Evolutionary conservation across 192 early-diverging fungal species (phyloP), one percentile per base, ranked within the genome.

Genomic region (Pilobolus umbonatus): DNA sequence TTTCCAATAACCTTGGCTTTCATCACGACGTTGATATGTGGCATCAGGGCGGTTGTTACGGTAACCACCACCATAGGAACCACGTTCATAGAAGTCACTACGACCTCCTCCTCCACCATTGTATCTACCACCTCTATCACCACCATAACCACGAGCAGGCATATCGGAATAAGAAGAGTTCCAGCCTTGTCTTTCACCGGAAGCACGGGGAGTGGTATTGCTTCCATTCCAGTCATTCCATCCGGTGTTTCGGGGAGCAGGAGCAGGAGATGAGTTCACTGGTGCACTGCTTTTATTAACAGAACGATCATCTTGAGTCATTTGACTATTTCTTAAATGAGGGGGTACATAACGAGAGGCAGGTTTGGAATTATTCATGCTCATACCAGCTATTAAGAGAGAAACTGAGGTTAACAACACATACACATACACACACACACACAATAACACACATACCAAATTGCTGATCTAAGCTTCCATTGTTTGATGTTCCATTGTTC

Each of bases 401-500:
- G 11, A 6, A 29, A 57, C 24, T 5, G 32, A 46, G 14, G 8
- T 45, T 28, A 34, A 22, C 32, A 57, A 17, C 51, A 32, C 36
- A 44, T 32, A 56, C 2, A 12, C 43, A 34, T 22, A 21, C 15
- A 39, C n/a, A 44, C 26, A 56, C 2, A 12, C 43, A 34, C 19
- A 21, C 15, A 39, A 15, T 38, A 57, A 49, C 17, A 30, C 4
- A 5, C 75, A 72, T 83, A 87, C 85, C 85, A 74, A 87, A 71
- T 36, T 75, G 81, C 78, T 85, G 83, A 76, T 85, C 80, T 76
- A 87, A 80, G 80, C 80, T 80, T 62, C 72, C 81, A 68, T 75
- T 55, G 66, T 80, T 80, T 73, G 50, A 25, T 17, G 55, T 66
- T 62, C 62, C 72, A 69, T 74, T 65, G 67, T 57, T 74, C 72